Conservation (phyloP, 208 protist genomes). For the Trypanosomatidae sp. region DNA sequence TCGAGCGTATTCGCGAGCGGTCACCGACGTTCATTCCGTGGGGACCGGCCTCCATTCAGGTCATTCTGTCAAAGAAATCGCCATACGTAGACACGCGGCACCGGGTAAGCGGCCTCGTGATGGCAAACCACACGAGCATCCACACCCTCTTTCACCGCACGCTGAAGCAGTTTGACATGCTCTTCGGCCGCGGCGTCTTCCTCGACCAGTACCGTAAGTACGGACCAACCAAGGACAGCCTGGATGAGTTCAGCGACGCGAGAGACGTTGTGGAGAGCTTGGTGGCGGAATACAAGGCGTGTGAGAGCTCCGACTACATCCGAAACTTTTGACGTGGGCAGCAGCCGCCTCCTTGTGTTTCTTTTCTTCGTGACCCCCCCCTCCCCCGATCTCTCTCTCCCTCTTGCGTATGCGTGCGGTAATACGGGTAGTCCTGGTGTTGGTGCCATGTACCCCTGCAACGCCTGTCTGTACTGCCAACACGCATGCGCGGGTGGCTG, state of each 20-base stretch:
- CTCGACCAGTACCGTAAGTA: slow-evolving; percentile 95
- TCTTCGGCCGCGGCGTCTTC: slow-evolving; percentile 94
- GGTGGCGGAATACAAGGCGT: slow-evolving; percentile 98
- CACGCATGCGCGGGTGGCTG: background rate
- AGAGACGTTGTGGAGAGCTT: slow-evolving; percentile 94
- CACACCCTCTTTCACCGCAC: slow-evolving; percentile 92
- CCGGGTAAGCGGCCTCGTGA: slow-evolving; percentile 98
- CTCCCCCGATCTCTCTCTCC: background rate
- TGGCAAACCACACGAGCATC: slow-evolving; percentile 99
- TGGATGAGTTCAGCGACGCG: slow-evolving; percentile 97
- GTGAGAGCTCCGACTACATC: slow-evolving; percentile 96
- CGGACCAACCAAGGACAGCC: slow-evolving; percentile 90
- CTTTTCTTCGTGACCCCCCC: background rate
- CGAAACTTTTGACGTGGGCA: slow-evolving; percentile 64
- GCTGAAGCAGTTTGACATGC: slow-evolving; percentile 93
- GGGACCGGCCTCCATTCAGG: slow-evolving; percentile 97
- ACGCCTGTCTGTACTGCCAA: background rate
- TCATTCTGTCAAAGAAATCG: slow-evolving; percentile 94
- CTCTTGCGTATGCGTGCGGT: background rate
- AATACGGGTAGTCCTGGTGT: too few relatives aligned
- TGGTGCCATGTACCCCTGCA: background rate
- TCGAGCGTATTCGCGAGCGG: slow-evolving; percentile 98
- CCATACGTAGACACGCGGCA: slow-evolving; percentile 97
- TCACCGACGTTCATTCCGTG: slow-evolving; percentile 99
- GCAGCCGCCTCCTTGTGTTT: background rate